Conservation (phyloP, 306 rosid species). For the Fragaria nilgerrensis region DNA sequence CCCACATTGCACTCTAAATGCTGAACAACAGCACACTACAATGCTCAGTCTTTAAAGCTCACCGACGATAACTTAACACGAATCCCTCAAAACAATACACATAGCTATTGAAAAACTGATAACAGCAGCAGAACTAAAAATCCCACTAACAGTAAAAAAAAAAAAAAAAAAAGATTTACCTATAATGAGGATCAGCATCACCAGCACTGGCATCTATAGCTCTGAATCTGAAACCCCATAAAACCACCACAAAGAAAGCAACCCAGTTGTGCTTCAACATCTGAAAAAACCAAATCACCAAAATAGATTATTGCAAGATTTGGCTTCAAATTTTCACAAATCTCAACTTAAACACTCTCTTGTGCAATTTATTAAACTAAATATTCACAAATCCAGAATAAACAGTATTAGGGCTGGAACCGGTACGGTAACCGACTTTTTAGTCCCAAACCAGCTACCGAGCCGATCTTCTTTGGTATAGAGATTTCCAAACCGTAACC, state of each 20-base stretch:
- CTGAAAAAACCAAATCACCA: conserved; percentile 27
- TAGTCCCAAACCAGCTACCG: too few relatives aligned
- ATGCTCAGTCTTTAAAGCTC: background rate
- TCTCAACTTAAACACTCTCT: background rate
- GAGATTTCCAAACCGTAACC: too few relatives aligned
- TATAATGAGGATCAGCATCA: conserved; percentile 69
- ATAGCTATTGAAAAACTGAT: background rate
- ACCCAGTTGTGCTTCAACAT: conserved; percentile 46
- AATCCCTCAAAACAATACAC: background rate
- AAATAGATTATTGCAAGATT: background rate
- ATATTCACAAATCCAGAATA: background rate
- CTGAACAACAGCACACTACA: background rate
- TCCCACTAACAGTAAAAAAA: background rate
- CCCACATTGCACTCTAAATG: background rate
- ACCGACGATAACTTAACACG: background rate
- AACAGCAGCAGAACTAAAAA: background rate
- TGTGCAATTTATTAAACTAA: background rate
- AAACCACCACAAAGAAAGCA: conserved; percentile 51
- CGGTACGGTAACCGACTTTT: too few relatives aligned
- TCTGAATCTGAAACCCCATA: conserved; percentile 36
- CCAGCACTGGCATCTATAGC: conserved; percentile 70
- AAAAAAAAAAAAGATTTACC: conserved; percentile 34
- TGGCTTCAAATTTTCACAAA: background rate
- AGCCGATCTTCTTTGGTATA: too few relatives aligned
- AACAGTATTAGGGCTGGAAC: too few relatives aligned